These are phyloP conservation scores for Candida verbasci DNA, from an alignment of 805 yeast genomes.

Conservation along the genomic window DNA sequence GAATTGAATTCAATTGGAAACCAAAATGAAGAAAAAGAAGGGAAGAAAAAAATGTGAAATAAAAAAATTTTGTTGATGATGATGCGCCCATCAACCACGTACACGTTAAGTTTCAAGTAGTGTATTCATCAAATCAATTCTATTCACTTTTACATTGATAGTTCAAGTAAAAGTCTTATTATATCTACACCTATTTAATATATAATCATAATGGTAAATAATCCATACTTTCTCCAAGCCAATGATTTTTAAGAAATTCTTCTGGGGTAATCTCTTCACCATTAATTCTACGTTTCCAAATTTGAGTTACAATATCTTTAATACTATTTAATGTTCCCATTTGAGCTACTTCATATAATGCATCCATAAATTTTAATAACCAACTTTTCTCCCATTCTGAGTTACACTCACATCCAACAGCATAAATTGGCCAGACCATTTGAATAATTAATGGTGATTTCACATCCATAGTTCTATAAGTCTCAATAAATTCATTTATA, in stretches of 20 bases:
- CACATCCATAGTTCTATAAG: slow-evolving; percentile 43
- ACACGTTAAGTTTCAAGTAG: too few relatives aligned
- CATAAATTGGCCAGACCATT: slow-evolving; percentile 61
- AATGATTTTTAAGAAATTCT: slow-evolving; percentile 37
- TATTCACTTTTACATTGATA: too few relatives aligned
- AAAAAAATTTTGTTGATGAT: not conserved
- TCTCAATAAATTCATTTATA: slow-evolving; percentile 44
- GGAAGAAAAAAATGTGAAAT: slow-evolving; percentile 1
- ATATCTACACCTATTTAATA: too few relatives aligned
- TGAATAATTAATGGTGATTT: slow-evolving; percentile 49
- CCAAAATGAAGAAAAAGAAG: slow-evolving; percentile 2
- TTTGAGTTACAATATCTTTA: slow-evolving; percentile 37
- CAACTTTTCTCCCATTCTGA: slow-evolving; percentile 24
- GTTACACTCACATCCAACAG: slow-evolving; percentile 43
- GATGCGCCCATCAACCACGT: too few relatives aligned
- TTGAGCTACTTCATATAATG: slow-evolving; percentile 43
- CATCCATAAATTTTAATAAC: slow-evolving; percentile 33
- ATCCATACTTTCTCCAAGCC: slow-evolving; percentile 50
- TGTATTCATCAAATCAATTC: too few relatives aligned
- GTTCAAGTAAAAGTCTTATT: too few relatives aligned
- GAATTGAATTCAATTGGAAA: slow-evolving; percentile 5
- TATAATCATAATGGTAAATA: slow-evolving; percentile 34
- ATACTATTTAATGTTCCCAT: slow-evolving; percentile 51
- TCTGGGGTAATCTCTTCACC: slow-evolving; percentile 37
- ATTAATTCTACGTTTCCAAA: slow-evolving; percentile 33